These are phyloP conservation scores for Dinochytrium kinnereticum DNA, from an alignment of 371 early-diverging fungal species.

Conservation along the genomic window DNA sequence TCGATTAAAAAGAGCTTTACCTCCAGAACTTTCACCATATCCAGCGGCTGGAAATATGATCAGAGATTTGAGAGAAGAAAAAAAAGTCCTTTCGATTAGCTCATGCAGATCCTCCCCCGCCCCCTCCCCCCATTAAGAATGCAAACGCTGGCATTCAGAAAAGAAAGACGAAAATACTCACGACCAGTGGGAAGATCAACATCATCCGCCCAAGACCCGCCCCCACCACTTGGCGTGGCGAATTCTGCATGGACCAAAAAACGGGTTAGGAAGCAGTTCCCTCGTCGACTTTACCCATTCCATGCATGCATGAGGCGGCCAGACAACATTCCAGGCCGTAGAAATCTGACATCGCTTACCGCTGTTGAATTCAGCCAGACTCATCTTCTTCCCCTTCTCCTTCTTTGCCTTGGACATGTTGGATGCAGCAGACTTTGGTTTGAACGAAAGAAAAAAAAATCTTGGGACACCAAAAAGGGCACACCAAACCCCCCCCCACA, in stretches of 20 bases:
- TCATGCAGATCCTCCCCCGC: no score
- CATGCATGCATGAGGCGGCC: neutral
- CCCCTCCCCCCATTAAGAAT: no score
- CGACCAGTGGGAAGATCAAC: slow-evolving; percentile 90
- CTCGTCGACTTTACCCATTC: neutral
- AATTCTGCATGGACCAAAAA: slow-evolving; percentile 10
- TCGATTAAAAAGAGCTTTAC: no score
- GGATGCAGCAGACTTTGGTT: no score
- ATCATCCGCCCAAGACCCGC: slow-evolving; percentile 91
- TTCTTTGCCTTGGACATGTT: neutral
- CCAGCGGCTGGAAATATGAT: slow-evolving; percentile 10
- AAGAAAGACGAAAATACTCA: slow-evolving; percentile 53
- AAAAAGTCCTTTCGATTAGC: no score
- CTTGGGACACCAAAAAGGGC: neutral
- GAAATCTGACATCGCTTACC: neutral
- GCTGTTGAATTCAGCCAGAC: neutral
- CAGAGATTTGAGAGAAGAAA: slow-evolving; percentile 18
- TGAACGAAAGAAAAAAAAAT: no score
- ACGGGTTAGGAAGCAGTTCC: neutral
- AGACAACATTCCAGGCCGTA: neutral
- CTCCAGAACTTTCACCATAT: neutral
- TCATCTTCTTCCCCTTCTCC: slow-evolving; percentile 6
- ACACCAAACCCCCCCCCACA: no score
- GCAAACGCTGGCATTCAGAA: slow-evolving; percentile 17
- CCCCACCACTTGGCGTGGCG: slow-evolving; percentile 6